Conservation (phyloP, 108 stramenopile genomes). For the Nitzschia sp. region DNA sequence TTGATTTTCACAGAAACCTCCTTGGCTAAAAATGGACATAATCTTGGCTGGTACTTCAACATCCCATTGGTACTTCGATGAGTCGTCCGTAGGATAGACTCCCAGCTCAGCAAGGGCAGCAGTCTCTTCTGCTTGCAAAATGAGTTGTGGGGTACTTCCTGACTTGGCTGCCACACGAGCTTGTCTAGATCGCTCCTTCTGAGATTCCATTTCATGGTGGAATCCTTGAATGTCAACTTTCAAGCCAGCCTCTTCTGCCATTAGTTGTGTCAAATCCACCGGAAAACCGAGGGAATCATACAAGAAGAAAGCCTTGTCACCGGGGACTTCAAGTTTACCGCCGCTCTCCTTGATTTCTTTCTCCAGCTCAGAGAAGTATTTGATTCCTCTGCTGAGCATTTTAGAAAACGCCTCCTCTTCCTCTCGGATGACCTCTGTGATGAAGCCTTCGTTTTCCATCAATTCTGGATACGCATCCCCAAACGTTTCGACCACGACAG, state of each 20-base stretch:
- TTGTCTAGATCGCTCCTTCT: constrained; percentile 78
- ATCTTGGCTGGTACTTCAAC: constrained; percentile 72
- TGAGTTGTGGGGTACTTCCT: constrained; percentile 60
- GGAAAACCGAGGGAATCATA: constrained; percentile 98
- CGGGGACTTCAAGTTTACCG: constrained; percentile 56
- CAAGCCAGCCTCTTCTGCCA: constrained; percentile 96
- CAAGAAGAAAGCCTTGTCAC: constrained; percentile 90
- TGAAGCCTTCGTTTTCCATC: constrained; percentile 63
- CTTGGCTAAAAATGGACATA: constrained; percentile 79
- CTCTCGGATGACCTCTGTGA: constrained; percentile 86
- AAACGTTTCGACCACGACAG: constrained; percentile 88
- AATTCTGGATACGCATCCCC: constrained; percentile 95
- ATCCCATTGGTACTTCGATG: constrained; percentile 88
- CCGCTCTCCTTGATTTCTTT: constrained; percentile 54
- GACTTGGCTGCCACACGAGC: constrained; percentile 65
- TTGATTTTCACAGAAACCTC: constrained; percentile 61
- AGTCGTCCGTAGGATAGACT: constrained; percentile 82
- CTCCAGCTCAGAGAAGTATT: constrained; percentile 85
- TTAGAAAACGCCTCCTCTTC: constrained; percentile 90
- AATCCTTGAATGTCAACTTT: constrained; percentile 89
- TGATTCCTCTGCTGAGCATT: constrained; percentile 94
- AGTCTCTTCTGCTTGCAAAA: constrained; percentile 95
- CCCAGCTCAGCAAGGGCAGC: constrained; percentile 75
- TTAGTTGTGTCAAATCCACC: constrained; percentile 93
- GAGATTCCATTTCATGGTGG: constrained; percentile 78